Base-by-base conservation (phyloP, 2,329 filamentous ascomycete species). In the Diaporthe citrichinensis region DNA sequence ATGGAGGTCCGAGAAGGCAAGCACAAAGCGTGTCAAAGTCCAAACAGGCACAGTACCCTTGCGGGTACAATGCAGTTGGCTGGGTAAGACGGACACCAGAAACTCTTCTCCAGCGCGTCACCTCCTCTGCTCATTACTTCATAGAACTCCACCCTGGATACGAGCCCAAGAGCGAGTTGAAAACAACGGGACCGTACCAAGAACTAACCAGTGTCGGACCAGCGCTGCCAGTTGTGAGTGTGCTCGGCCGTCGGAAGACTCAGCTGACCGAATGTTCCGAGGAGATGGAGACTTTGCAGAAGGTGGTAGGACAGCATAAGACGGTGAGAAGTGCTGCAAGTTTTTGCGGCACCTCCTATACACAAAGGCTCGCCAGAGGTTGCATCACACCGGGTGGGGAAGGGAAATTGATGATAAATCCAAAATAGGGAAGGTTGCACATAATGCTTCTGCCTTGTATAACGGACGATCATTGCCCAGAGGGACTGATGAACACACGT, bases 231-330 rank as follows among this genome's bases (percentile, higher is more conserved):
- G n/a, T 20, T 53, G 46, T 41, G 65, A 53, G 25, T 55, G 25
- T 34, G 25, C 31, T 65, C 71, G 71, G 71, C 15, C 58, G 23
- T 36, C 71, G 46, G 44, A 15, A 6, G 25, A 20, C 58, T n/a
- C 1, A 53, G 49, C 51, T 65, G 71, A 55, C 71, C 58, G 71
- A 65, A 65, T 65, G n/a, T 17, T 44, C 58, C 71, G 58, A 73
- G 46, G 34, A 15, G 31, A 68, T 17, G n/a, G 15, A 34, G 34
- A 41, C 41, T 31, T 17, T 20, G 59, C 34, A 31, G 10, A 31
- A 53, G 46, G 15, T 65, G 71, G 71, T 65, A 55, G 41, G 58
- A 73, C 71, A 73, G 36, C 71, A 73, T 65, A 44, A 72, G 41
- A 51, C 46, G 59, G 71, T 62, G 44, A 62, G 58, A 20, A 4